Conservation (phyloP, 805 yeast genomes). For the Priceomyces fermenticarens region DNA sequence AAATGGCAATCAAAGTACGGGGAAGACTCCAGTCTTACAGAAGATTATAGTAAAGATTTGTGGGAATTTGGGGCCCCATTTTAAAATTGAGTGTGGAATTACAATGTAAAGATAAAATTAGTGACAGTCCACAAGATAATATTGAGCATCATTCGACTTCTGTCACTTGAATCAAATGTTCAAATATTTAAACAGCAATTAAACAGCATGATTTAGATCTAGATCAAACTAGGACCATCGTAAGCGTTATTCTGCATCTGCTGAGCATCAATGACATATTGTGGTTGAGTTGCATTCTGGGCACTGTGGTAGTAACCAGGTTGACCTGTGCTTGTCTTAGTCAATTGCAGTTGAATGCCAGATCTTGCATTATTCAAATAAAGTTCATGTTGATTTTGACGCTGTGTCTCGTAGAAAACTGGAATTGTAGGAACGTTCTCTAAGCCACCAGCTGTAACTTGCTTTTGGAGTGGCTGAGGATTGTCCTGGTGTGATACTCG, state of each 20-base stretch:
- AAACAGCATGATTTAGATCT: neutral
- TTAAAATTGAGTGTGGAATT: neutral
- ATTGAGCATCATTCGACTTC: neutral
- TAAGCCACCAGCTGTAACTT: constrained; percentile 67
- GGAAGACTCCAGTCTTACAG: constrained; percentile 60
- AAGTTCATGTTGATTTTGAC: constrained; percentile 36
- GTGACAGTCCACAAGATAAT: neutral
- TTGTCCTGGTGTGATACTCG: constrained; percentile 27
- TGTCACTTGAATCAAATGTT: neutral
- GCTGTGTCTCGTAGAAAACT: constrained; percentile 65
- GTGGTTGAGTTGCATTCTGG: constrained; percentile 1
- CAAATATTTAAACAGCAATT: neutral
- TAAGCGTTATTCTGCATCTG: constrained; percentile 6
- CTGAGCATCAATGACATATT: constrained; percentile 3
- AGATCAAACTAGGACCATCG: constrained; percentile 23
- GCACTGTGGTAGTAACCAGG: constrained; percentile 7
- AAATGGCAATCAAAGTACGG: constrained; percentile 82
- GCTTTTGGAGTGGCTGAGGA: constrained; percentile 36
- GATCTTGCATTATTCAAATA: constrained; percentile 34
- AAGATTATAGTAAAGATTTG: constrained; percentile 32
- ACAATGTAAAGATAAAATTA: neutral
- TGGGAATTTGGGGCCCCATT: constrained; percentile 24
- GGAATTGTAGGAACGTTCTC: constrained; percentile 64
- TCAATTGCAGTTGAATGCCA: constrained; percentile 27
- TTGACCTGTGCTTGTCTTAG: constrained; percentile 4